phyloP scores from a whole-genome alignment of 495 filamentous ascomycete species.

The Talaromyces liani region DNA sequence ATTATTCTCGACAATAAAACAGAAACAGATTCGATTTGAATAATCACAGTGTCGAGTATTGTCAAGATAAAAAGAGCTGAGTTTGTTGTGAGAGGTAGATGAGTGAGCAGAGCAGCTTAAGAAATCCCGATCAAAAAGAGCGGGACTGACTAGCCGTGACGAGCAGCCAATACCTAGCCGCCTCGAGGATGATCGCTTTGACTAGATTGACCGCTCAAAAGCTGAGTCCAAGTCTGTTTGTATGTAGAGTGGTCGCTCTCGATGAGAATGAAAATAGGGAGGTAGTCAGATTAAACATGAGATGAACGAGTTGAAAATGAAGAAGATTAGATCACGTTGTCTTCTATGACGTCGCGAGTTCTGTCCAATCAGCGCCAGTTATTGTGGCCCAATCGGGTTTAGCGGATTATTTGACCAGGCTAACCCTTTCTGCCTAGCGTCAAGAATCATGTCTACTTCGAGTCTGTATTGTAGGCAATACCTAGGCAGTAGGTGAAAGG shows the following conservation, averaged over 20 bases:
- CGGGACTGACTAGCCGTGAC: slow-evolving; percentile 1
- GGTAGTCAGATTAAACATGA: neutral
- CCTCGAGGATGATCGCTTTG: neutral
- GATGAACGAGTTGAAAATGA: neutral
- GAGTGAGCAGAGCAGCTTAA: neutral
- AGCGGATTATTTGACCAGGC: neutral
- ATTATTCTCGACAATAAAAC: neutral
- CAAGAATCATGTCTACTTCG: no score
- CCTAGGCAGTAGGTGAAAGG: no score
- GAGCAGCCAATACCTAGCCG: neutral
- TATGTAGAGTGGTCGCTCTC: neutral
- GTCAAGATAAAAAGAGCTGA: neutral
- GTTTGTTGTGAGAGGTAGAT: neutral
- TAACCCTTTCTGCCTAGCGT: no score
- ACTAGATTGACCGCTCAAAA: neutral
- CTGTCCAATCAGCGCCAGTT: neutral
- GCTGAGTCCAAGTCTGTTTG: neutral
- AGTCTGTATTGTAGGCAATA: no score
- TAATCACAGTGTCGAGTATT: neutral
- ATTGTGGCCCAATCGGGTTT: neutral
- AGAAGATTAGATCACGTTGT: neutral
- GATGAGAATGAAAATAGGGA: neutral
- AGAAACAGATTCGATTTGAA: neutral
- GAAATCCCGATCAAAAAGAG: slow-evolving; percentile 1
- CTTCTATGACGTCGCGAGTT: slow-evolving; percentile 2